Evolutionary conservation across 2,329 filamentous ascomycete genomes (phyloP).

Genomic region (Stagonosporopsis tanaceti): DNA sequence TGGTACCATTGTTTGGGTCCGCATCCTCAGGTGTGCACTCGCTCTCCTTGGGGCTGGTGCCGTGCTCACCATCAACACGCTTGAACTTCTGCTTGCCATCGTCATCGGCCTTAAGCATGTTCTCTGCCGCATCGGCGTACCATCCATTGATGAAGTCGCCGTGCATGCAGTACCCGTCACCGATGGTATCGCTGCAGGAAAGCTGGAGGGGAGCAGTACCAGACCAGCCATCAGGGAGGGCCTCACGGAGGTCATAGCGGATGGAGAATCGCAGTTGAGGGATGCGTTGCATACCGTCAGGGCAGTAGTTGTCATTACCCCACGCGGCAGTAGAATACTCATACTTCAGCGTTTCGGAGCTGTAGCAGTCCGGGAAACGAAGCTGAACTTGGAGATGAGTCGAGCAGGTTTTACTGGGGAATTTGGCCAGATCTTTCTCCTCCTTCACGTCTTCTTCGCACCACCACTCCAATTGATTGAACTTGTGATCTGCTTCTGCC

Average conservation of each 20-base stretch:
- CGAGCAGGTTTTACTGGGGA: conserved; percentile 41
- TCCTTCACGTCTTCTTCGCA: conserved; percentile 4
- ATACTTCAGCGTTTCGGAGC: conserved; percentile 37
- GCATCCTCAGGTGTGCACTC: conserved; percentile 44
- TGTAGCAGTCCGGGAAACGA: conserved; percentile 51
- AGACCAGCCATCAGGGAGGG: conserved; percentile 51
- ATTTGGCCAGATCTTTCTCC: conserved; percentile 35
- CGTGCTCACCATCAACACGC: conserved; percentile 40
- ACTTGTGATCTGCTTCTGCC: conserved; percentile 26
- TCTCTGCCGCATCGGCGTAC: conserved; percentile 47
- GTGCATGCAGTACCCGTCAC: conserved; percentile 49
- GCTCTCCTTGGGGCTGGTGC: conserved; percentile 35
- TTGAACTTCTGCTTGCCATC: conserved; percentile 37
- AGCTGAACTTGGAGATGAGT: conserved; percentile 45
- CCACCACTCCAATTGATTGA: conserved; percentile 10
- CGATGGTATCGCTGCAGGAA: conserved; percentile 36
- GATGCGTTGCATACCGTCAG: conserved; percentile 51
- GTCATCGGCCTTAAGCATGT: conserved; percentile 44
- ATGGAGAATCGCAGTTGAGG: conserved; percentile 54
- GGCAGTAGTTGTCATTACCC: conserved; percentile 35
- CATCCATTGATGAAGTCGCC: conserved; percentile 56
- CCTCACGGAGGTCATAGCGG: conserved; percentile 52
- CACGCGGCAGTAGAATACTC: conserved; percentile 1
- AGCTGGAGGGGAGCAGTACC: conserved; percentile 51
- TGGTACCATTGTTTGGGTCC: conserved; percentile 49